Conservation (phyloP, 129 eudicot genomes). For the Erigeron canadensis region DNA sequence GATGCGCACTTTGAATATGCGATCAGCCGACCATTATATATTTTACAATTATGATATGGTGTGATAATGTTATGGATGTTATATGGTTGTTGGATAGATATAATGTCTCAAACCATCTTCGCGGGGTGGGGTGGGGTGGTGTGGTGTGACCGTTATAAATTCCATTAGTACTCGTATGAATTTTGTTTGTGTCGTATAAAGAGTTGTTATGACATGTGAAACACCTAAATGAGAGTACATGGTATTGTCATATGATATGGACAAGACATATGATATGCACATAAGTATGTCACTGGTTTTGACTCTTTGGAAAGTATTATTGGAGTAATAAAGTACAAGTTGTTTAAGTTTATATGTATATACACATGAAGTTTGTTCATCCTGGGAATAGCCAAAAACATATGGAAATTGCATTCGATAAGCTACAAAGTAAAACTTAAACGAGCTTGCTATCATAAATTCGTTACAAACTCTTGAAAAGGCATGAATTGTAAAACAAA, state of each 20-base stretch:
- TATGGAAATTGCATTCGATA: neutral
- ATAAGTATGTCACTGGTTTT: neutral
- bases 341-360: no score
- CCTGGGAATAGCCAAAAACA: constrained; percentile 5
- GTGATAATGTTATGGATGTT: no score
- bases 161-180: neutral
- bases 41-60: no score
- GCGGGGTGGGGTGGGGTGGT: no score
- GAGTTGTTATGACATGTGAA: constrained; percentile 28
- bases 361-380: neutral
- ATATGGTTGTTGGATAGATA: no score
- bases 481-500: neutral
- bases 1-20: no score
- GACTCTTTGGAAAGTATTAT: neutral
- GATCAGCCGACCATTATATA: no score
- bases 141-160: no score
- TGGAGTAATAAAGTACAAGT: no score
- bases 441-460: neutral
- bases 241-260: constrained; percentile 25
- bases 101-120: no score
- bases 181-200: constrained; percentile 28
- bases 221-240: constrained; percentile 16
- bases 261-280: constrained; percentile 15
- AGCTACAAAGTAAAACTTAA: neutral
- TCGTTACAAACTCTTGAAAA: neutral